A percentile compares a stretch with the other conserved stretches of the same genome.
Evolutionary conservation across 2,329 filamentous ascomycete species (phyloP).

Genomic region (Calonectria honghensis): DNA sequence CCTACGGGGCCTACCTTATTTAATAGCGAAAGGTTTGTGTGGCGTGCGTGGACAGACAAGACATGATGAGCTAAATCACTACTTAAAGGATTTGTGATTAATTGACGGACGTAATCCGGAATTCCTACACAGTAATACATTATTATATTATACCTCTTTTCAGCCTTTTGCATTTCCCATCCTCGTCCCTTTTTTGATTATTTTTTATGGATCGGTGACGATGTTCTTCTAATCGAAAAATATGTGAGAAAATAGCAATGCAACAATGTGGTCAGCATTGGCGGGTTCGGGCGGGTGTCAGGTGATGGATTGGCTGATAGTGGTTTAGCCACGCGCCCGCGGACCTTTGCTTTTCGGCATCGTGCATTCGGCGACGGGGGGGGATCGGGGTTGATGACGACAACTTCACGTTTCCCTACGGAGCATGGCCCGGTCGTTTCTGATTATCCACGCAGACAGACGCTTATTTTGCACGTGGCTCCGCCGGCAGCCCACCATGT

Average conservation of each 20-base stretch:
- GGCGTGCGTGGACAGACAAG: not conserved
- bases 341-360: not conserved
- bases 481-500: conserved; percentile 45
- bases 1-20: conserved; percentile 55
- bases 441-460: not conserved
- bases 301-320: conserved; percentile 21
- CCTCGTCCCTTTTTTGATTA: not conserved
- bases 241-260: conserved; percentile 21
- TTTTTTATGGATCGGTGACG: not conserved
- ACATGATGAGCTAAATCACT: not conserved
- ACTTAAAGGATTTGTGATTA: not conserved
- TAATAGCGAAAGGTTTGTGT: conserved; percentile 22
- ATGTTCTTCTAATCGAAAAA: conserved; percentile 13
- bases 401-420: not conserved
- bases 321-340: conserved; percentile 3
- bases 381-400: not conserved
- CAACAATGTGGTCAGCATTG: conserved; percentile 21
- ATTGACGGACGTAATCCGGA: conserved; percentile 2
- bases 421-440: conserved; percentile 13
- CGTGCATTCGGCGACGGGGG: not conserved
- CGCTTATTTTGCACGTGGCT: conserved; percentile 23
- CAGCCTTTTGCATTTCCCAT: not conserved
- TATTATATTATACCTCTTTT: not conserved
- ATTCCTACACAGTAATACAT: conserved; percentile 10
- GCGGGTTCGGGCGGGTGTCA: conserved; percentile 14